Conservation (phyloP, 2,329 filamentous ascomycete genomes). For the Laburnicola sp. region DNA sequence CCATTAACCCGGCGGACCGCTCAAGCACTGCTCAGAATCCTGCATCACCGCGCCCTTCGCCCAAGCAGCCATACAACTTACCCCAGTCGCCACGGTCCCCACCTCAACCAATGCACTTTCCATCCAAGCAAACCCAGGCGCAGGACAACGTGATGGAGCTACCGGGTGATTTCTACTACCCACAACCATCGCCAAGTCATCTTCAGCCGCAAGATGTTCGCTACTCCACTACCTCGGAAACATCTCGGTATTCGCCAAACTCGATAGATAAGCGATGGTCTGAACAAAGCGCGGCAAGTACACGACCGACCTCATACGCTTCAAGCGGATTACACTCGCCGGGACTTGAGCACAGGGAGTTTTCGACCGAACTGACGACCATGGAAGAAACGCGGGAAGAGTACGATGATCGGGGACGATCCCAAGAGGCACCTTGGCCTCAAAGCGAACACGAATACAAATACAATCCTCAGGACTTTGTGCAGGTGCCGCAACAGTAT, state of each 20-base stretch:
- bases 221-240: constrained; percentile 27
- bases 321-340: constrained; percentile 43
- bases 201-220: constrained; percentile 31
- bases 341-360: constrained; percentile 37
- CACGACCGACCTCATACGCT: constrained; percentile 42
- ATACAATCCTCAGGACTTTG: constrained; percentile 44
- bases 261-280: constrained; percentile 39
- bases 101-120: constrained; percentile 21
- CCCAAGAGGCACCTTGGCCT: constrained; percentile 22
- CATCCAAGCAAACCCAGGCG: constrained; percentile 26
- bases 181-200: constrained; percentile 34
- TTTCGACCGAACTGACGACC: constrained; percentile 40
- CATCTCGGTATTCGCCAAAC: constrained; percentile 31
- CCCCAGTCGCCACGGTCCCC: constrained; percentile 34
- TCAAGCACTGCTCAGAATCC: constrained; percentile 13
- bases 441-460: constrained; percentile 27
- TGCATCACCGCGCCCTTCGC: constrained; percentile 26
- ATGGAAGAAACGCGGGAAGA: constrained; percentile 43
- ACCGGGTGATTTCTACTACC: constrained; percentile 48
- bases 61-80: constrained; percentile 31
- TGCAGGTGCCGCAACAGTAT: constrained; percentile 19
- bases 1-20: constrained; percentile 54
- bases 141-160: constrained; percentile 47
- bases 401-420: constrained; percentile 19
- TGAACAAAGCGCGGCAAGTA: constrained; percentile 31